Base-by-base conservation (phyloP, 1,139 yeast species). In the Tardiomyces blankii region DNA sequence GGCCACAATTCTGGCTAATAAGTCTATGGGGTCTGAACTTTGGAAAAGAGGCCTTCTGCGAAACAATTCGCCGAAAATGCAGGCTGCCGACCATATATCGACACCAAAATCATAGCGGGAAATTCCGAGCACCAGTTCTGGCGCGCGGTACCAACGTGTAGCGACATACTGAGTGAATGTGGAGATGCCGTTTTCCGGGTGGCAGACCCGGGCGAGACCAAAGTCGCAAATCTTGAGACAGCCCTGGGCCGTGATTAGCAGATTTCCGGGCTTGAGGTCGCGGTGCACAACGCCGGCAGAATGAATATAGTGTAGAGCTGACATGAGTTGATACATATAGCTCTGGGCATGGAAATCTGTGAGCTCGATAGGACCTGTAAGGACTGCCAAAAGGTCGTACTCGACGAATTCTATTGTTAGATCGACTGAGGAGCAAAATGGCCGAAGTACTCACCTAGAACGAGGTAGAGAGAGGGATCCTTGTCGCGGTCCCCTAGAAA, bases 131-230 rank as follows among this genome's bases (percentile, higher is more conserved):
- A 88, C 78, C 47, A 89, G 70, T 59, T 89, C 97, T 0, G 97
- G 97, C 0, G 96, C 96, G 45, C 96, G 68, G 60, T 89, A 89
- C 96, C 96, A 89, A 50, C 97, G 68, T 0, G 97, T 89, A 2
- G 96, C 96, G 16, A 89, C 96, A 57, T 88, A 88, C 54, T 80
- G 80, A 3, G 96, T 88, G 43, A 85, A 84, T 18, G 67, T 73
- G 50, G 56, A 28, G 52, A 58, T 46, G 53, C 64, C 47, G 59
- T 64, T 51, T 63, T 67, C 63, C 68, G 62, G 56, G 56, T 74
- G 49, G 65, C 74, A 68, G 13, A 82, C 70, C 57, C 96, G 69
- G 0, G 96, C 95, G 44, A 88, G 68, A 0, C 95, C 96, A 68
- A 86, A 86, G 63, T 86, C 95, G 60, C 95, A 84, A 13, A 86